These are phyloP conservation scores for Lachancea thermotolerans DNA, from an alignment of 805 yeast species.

Conservation along the genomic window DNA sequence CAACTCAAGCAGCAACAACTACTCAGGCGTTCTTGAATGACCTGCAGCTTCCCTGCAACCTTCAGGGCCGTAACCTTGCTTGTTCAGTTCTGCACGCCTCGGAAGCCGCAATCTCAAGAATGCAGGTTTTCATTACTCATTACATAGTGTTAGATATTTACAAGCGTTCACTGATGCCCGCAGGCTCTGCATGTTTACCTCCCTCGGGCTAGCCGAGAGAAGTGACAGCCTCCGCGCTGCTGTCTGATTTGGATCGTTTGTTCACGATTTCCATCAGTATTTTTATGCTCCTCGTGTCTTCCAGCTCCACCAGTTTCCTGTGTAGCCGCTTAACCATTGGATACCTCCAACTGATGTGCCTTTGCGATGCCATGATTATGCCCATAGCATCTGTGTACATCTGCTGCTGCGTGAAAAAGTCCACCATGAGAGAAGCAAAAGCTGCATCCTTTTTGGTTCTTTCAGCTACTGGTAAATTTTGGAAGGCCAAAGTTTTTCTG, in stretches of 20 bases:
- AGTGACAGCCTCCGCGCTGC: neutral
- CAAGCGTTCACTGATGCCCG: neutral
- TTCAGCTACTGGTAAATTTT: slow-evolving; percentile 43
- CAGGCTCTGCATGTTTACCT: neutral
- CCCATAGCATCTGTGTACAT: slow-evolving; percentile 63
- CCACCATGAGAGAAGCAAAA: slow-evolving; percentile 69
- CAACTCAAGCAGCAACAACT: neutral
- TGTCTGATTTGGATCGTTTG: slow-evolving; percentile 15
- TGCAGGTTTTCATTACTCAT: slow-evolving; percentile 5
- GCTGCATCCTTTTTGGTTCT: slow-evolving; percentile 19
- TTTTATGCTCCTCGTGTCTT: slow-evolving; percentile 34
- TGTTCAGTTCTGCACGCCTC: too few relatives aligned
- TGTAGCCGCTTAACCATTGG: slow-evolving; percentile 40
- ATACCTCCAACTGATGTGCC: slow-evolving; percentile 63
- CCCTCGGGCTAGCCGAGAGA: neutral
- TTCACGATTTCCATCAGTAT: slow-evolving; percentile 30
- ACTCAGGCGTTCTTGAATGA: neutral
- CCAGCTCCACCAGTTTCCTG: slow-evolving; percentile 36
- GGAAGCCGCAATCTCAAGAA: neutral
- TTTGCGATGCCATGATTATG: slow-evolving; percentile 58
- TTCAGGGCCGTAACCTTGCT: too few relatives aligned
- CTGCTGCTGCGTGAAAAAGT: slow-evolving; percentile 48
- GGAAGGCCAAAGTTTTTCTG: slow-evolving; percentile 50
- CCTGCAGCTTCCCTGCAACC: neutral
- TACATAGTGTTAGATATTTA: neutral